A percentile compares a stretch with the other conserved stretches of the same genome.
phyloP scores from a whole-genome alignment of 75 land plant genomes.

The Picea glauca region DNA sequence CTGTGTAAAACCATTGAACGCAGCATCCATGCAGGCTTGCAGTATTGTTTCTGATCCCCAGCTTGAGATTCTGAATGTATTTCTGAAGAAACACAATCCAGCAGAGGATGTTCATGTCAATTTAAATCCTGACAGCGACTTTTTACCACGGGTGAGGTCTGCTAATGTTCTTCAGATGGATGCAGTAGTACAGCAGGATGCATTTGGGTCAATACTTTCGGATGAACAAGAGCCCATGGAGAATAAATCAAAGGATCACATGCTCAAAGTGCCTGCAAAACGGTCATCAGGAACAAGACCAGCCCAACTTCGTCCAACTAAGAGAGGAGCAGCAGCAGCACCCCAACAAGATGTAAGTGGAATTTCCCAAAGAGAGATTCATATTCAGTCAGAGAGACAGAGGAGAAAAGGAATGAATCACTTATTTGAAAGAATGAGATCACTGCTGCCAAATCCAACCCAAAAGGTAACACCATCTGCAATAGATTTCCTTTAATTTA shows the following conservation, averaged over 20 bases:
- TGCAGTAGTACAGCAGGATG: neutral
- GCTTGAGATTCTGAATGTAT: neutral
- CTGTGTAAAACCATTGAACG: neutral
- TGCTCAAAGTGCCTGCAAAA: neutral
- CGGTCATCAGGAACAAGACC: neutral
- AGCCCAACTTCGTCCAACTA: constrained; percentile 4
- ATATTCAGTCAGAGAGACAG: constrained; percentile 40
- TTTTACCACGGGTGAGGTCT: neutral
- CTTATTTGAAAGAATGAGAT: constrained; percentile 33
- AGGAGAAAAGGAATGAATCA: constrained; percentile 43
- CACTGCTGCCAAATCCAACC: constrained; percentile 24
- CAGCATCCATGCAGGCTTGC: neutral
- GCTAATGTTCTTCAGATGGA: neutral
- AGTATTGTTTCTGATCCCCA: constrained; percentile 1
- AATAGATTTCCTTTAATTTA: neutral
- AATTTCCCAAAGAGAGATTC: constrained; percentile 35
- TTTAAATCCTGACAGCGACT: neutral
- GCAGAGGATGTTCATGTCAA: neutral
- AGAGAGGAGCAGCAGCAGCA: constrained; percentile 1
- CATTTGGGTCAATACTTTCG: neutral
- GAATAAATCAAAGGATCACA: neutral
- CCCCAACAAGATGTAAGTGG: neutral
- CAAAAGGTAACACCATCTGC: constrained; percentile 8
- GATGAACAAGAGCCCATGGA: neutral
- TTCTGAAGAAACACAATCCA: neutral